These are phyloP conservation scores for Verticillium dahliae DNA, from an alignment of 2,329 filamentous ascomycete species.

Conservation along the genomic window DNA sequence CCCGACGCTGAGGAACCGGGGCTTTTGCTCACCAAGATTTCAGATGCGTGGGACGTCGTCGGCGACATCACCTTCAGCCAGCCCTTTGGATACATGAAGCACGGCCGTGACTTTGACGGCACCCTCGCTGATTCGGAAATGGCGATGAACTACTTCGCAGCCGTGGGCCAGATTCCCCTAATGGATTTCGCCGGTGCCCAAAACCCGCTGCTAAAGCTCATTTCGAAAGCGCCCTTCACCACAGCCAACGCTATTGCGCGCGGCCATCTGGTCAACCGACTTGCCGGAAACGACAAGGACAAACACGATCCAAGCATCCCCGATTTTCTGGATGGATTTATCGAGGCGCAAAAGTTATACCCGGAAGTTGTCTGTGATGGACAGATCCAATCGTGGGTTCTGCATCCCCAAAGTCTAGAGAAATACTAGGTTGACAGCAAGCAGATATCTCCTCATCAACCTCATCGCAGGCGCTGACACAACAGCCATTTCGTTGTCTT, in stretches of 20 bases:
- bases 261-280: conserved; percentile 7
- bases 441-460: not conserved
- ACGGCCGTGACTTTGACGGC: conserved; percentile 41
- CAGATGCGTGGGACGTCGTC: conserved; percentile 36
- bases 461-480: conserved; percentile 52
- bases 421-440: not conserved
- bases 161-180: conserved; percentile 44
- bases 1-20: not conserved
- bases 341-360: conserved; percentile 23
- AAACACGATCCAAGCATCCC: conserved; percentile 9
- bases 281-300: conserved; percentile 7
- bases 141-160: conserved; percentile 39
- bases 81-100: conserved; percentile 44
- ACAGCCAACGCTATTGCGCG: conserved; percentile 17
- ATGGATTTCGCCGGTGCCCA: conserved; percentile 39
- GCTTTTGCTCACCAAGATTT: not conserved
- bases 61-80: conserved; percentile 45
- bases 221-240: conserved; percentile 12
- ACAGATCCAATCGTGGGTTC: not conserved
- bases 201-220: conserved; percentile 36
- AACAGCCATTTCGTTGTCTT: conserved; percentile 53
- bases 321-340: conserved; percentile 25
- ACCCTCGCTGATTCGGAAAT: conserved; percentile 45
- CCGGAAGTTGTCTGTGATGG: conserved; percentile 15
- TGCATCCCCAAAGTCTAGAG: not conserved